Evolutionary conservation across 495 filamentous ascomycete genomes (phyloP).

Genomic region (Aspergillus mulundensis): DNA sequence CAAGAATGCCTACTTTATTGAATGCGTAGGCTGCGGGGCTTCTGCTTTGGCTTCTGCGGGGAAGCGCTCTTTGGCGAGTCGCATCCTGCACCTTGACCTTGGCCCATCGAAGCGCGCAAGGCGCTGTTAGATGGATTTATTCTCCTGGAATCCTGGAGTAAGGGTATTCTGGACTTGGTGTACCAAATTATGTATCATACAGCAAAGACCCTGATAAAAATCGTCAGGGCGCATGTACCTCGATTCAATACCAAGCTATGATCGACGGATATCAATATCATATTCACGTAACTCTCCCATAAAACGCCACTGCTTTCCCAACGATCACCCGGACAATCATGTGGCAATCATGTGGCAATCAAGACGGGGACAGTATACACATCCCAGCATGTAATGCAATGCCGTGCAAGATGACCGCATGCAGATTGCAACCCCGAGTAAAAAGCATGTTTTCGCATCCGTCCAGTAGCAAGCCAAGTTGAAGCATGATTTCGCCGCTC

Average conservation of each 20-base stretch:
- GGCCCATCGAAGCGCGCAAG: background rate
- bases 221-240: background rate
- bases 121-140: background rate
- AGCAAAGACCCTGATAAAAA: background rate
- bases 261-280: background rate
- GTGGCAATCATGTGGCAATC: background rate
- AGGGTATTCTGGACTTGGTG: background rate
- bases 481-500: background rate
- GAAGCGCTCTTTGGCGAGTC: background rate
- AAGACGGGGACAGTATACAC: background rate
- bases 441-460: background rate
- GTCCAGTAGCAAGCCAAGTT: background rate
- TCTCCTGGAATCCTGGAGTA: no score
- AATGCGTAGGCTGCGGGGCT: slow-evolving; percentile 6
- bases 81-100: background rate
- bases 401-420: background rate
- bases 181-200: background rate
- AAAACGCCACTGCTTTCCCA: background rate
- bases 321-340: background rate
- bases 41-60: background rate
- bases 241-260: background rate
- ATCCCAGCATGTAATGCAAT: background rate
- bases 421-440: slow-evolving; percentile 1
- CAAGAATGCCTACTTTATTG: slow-evolving; percentile 8
- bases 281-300: background rate